These are phyloP conservation scores for Pseudocercospora pini-densiflorae DNA, from an alignment of 2,329 filamentous ascomycete species.

Conservation along the genomic window DNA sequence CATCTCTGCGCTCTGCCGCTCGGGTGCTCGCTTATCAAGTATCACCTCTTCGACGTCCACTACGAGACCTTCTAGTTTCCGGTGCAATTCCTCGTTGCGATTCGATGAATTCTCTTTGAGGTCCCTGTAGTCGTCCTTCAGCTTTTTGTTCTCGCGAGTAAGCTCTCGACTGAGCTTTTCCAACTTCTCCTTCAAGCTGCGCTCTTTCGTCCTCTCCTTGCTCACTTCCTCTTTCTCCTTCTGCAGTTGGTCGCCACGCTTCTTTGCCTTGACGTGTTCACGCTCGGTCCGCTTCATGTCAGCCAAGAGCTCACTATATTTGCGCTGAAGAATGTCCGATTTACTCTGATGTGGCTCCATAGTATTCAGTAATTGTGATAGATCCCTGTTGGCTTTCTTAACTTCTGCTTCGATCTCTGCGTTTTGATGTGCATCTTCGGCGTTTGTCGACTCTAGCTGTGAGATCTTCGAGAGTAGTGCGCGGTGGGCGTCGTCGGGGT, in stretches of 20 bases:
- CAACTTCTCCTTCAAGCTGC: constrained; percentile 90
- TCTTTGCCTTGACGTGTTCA: constrained; percentile 94
- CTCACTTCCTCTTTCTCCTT: constrained; percentile 94
- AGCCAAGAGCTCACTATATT: constrained; percentile 86
- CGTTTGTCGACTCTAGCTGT: constrained; percentile 90
- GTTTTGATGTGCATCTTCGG: constrained; percentile 93
- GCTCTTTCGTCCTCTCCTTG: constrained; percentile 86
- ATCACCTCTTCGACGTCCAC: constrained; percentile 88
- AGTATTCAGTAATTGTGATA: constrained; percentile 80
- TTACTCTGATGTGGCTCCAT: constrained; percentile 93
- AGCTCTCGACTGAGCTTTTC: constrained; percentile 95
- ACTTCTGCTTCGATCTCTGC: constrained; percentile 95
- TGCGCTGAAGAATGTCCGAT: constrained; percentile 86
- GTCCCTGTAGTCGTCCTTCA: constrained; percentile 91
- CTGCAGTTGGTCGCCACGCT: constrained; percentile 88
- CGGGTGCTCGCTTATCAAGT: constrained; percentile 76
- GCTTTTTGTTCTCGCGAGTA: constrained; percentile 96
- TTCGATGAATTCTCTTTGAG: constrained; percentile 84
- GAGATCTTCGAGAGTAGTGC: constrained; percentile 91
- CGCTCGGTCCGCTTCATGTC: constrained; percentile 96
- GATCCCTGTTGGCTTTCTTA: constrained; percentile 88
- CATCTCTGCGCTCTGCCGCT: constrained; percentile 80
- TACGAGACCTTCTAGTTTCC: constrained; percentile 78
- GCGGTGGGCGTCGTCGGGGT: constrained; percentile 88
- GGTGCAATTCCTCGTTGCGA: constrained; percentile 81